Base-by-base conservation (phyloP, 2,329 filamentous ascomycete genomes). In the Fusarium sp. region DNA sequence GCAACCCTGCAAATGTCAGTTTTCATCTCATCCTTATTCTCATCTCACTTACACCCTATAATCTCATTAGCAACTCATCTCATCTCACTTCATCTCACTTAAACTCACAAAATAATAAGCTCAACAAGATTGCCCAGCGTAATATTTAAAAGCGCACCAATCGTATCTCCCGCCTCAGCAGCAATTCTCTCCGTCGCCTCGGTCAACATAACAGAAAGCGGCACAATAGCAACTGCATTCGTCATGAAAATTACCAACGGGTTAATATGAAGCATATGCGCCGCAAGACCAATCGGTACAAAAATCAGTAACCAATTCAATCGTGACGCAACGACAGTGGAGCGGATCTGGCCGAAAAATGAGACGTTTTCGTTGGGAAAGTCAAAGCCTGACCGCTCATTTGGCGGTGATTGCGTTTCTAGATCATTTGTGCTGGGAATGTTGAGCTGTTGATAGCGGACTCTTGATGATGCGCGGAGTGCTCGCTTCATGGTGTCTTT, bases 281-380 rank as follows among this genome's bases (percentile, higher is more conserved):
- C 82, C 18, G 84, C 86, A 46, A 92, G 88, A 65, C 90, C 91
- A 48, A 91, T 82, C 3, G 91, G 91, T n/a, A 93, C 90, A 73
- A 92, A 92, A 40, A 92, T 78, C 53, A 93, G 83, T 49, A 93
- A 80, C 48, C 89, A 71, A 72, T 93, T 93, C 78, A 93, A 79
- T 82, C 86, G 89, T 73, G 79, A 80, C 0, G 74, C 76, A 25
- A 75, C 73, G 12, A 81, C 43, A 24, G 76, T 79, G 29, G 74
- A 71, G 40, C 67, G 70, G 10, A 80, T 70, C 49, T 76, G 69
- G 8, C 69, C 71, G 13, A 65, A 65, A 18, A 70, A 70, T 3
- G 68, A 61, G 47, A 74, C 61, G 13, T 57, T 61, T 12, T 68
- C 59, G 44, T 29, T 24, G 20, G 58, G 45, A 24, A 69, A 69